Base-by-base conservation (phyloP, 1,284 basidiomycete genomes). In the Naganishia sp. region DNA sequence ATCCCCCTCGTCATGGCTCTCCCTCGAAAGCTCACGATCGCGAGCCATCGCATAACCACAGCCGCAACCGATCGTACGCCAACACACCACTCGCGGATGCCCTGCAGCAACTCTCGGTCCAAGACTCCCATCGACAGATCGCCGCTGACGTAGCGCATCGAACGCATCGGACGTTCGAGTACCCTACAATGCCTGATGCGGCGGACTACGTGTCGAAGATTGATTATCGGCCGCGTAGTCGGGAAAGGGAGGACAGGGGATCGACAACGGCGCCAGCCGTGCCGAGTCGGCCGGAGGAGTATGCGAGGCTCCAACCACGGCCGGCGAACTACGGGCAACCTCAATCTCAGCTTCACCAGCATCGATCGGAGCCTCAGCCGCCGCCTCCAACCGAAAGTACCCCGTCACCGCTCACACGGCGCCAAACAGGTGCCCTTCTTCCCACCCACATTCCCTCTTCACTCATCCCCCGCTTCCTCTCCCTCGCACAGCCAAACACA, bases 401-500 rank as follows among this genome's bases (percentile, higher is more conserved):
- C 25, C 46, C 31, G 6, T 9, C 31, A 15, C 55, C 64, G 28
- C 58, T 45, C 18, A 54, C 56, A 7, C 10, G 47, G 1, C 50
- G 52, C 7, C 31, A 53, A 46, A 63, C 61, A 6, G 61, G 61
- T 21, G 31, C 31, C 32, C 41, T 67, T 7, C 28, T 63, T 6
- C 60, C 62, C 13, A 46, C 66, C 32, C 49, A 28, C 9, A 46
- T 68, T 18, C 67, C 67, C 2, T 39, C 42, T 21, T 50, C 47
- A 17, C 45, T 72, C 0, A 60, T 72, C 25, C 17, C 49, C 6
- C 50, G 45, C 4, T 94, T 94, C 80, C 77, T 92, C 11, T 84
- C 84, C 17, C 87, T 91, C 61, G 86, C 87, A 6, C 75, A 80
- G 3, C 78, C 83, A 21, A 90, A 90, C 71, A 88, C 87, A 0